Conservation (phyloP, 2,329 filamentous ascomycete species). For the Thielaviopsis populi region DNA sequence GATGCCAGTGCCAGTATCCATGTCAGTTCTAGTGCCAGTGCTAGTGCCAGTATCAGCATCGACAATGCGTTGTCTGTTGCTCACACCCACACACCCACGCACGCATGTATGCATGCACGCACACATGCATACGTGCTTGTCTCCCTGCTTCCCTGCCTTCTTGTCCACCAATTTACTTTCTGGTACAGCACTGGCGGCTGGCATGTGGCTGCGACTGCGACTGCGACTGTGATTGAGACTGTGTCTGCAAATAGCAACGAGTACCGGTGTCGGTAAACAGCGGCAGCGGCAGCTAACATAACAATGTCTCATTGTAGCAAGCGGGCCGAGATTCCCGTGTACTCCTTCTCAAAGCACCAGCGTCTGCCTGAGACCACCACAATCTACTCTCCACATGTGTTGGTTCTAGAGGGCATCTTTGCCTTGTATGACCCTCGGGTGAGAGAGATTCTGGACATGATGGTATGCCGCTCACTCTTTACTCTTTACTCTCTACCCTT, state of each 20-base stretch:
- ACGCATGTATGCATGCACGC: no score
- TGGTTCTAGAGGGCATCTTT: constrained; percentile 92
- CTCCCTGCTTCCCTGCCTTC: no score
- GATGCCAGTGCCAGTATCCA: no score
- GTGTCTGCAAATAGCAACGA: not conserved
- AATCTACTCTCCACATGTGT: constrained; percentile 90
- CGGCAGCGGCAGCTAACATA: not conserved
- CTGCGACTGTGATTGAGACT: no score
- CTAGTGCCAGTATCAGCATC: no score
- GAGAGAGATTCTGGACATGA: constrained; percentile 77
- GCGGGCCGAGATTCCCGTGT: constrained; percentile 80
- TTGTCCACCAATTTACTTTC: no score
- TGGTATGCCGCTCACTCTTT: constrained; percentile 34
- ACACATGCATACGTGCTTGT: no score
- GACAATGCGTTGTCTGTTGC: not conserved
- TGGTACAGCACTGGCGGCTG: no score
- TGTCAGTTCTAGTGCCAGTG: no score
- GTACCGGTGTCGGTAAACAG: not conserved
- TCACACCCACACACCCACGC: constrained; percentile 6
- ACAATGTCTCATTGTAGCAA: constrained; percentile 37
- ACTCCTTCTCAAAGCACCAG: constrained; percentile 87
- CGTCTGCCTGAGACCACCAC: constrained; percentile 64
- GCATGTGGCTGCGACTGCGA: no score
- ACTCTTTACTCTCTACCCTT: no score
- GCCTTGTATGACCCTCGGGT: constrained; percentile 81